Evolutionary conservation across 1,284 basidiomycete genomes (phyloP).

Genomic region (Dichomitus squalens): DNA sequence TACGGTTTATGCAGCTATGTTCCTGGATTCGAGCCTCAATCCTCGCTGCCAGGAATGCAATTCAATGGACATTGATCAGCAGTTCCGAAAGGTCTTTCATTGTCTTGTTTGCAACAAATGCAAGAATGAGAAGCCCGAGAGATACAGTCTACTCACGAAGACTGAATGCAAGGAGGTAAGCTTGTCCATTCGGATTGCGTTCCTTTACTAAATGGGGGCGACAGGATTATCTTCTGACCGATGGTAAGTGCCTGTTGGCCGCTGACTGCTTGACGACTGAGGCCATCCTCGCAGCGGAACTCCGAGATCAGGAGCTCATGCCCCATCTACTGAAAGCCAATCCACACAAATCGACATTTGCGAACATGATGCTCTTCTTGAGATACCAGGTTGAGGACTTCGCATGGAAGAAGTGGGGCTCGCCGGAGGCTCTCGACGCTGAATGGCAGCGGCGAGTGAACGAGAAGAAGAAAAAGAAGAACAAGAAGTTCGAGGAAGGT

Average conservation of each 20-base stretch:
- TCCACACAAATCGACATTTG: constrained; percentile 95
- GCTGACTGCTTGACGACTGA: neutral
- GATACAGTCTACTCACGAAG: constrained; percentile 95
- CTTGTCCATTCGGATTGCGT: neutral
- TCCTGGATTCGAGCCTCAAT: constrained; percentile 68
- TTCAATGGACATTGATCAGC: constrained; percentile 84
- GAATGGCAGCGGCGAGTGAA: constrained; percentile 83
- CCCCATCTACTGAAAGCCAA: constrained; percentile 96
- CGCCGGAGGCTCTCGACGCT: constrained; percentile 85
- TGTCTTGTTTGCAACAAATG: constrained; percentile 89
- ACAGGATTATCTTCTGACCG: constrained; percentile 89
- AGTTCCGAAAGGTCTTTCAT: constrained; percentile 79
- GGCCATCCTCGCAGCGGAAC: constrained; percentile 63
- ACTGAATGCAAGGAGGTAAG: constrained; percentile 96
- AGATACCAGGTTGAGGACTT: constrained; percentile 95
- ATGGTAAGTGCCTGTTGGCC: constrained; percentile 53
- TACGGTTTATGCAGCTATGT: constrained; percentile 51
- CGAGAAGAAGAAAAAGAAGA: constrained; percentile 90
- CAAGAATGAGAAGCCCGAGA: constrained; percentile 87
- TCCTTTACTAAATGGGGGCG: neutral
- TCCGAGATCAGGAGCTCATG: constrained; percentile 89
- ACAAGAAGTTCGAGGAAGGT: constrained; percentile 91
- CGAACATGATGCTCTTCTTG: constrained; percentile 99
- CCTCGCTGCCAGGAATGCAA: constrained; percentile 85
- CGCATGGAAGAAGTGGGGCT: constrained; percentile 98